These are phyloP conservation scores for Lablab purpureus DNA, from an alignment of 306 rosid species.

Conservation along the genomic window DNA sequence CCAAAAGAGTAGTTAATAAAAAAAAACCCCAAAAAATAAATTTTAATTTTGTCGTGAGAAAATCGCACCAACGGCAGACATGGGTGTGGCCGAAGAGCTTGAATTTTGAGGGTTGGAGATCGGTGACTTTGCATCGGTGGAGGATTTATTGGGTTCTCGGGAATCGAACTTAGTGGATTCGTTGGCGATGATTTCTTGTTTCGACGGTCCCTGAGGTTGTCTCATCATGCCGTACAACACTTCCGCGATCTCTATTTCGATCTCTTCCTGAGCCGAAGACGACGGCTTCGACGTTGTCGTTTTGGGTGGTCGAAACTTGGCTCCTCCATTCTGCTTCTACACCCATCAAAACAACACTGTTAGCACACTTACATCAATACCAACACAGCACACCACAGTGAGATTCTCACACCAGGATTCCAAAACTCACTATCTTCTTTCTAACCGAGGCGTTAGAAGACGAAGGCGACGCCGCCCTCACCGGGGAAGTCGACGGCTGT, in stretches of 20 bases:
- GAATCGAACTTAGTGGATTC: conserved; percentile 70
- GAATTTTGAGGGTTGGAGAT: conserved; percentile 81
- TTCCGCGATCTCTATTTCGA: conserved; percentile 97
- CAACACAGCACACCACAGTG: neutral
- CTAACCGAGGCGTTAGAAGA: conserved; percentile 78
- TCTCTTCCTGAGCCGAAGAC: conserved; percentile 77
- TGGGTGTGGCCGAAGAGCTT: conserved; percentile 54
- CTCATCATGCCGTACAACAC: conserved; percentile 91
- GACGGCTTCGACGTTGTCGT: conserved; percentile 66
- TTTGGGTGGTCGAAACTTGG: conserved; percentile 76
- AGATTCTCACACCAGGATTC: neutral
- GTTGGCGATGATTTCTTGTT: conserved; percentile 61
- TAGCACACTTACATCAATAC: conserved; percentile 38
- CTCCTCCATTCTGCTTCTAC: conserved; percentile 86
- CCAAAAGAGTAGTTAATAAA: neutral
- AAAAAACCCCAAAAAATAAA: neutral
- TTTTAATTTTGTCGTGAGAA: neutral
- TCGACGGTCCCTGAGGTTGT: conserved; percentile 87
- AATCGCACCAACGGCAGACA: conserved; percentile 78
- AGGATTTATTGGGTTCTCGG: conserved; percentile 52
- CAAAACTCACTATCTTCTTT: conserved; percentile 81
- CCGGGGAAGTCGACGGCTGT: conserved; percentile 87
- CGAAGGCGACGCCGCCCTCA: conserved; percentile 77
- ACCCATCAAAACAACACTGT: conserved; percentile 44
- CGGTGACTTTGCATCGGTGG: conserved; percentile 78